Base-by-base conservation (phyloP, 2,329 filamentous ascomycete genomes). In the Cordyceps fumosorosea region DNA sequence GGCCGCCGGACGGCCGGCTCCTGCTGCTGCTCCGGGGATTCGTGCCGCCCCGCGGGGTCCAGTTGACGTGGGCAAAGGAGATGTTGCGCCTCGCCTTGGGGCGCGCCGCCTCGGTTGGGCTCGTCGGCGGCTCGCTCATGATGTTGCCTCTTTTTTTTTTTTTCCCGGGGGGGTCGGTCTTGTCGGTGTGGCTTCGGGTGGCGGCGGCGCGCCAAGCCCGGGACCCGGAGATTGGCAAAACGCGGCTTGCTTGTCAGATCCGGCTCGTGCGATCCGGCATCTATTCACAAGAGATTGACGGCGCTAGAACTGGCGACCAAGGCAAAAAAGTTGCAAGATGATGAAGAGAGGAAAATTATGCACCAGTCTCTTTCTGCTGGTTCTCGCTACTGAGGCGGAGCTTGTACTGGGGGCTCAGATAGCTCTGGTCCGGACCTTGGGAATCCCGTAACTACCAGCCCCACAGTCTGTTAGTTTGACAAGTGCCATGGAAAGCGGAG, bases 61-160 rank as follows among this genome's bases (percentile, higher is more conserved):
- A 62, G n/a, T 47, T 37, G 40, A 48, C 22, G 26, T 58, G 34
- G 26, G 61, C 61, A 54, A 63, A 63, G 18, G 61, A 59, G 7
- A 63, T 48, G 55, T 44, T 59, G 40, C 61, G 61, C 14, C 44
- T 62, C 22, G 60, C 22, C 60, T 62, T 56, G 53, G 60, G 60
- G 16, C 60, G 60, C n/a, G 52, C 40, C 8, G 40, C 40, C 18
- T 45, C n/a, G 47, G 58, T 5, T 8, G 34, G 56, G 5, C 37
- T 60, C 14, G 48, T 45, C 8, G 57, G 57, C 8, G 57, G 57
- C 20, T 45, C 48, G 26, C 57, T 60, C 57, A 60, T 29, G 29
- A 29, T 29, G 29, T 1, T 29, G 29, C 5, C 8, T 29, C 26
- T 7, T 7, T 7, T 29, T 29, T 60, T 45, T 29, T 42, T n/a